These are phyloP conservation scores for Pyrenophora seminiperda DNA, from an alignment of 2,329 filamentous ascomycete genomes.

Conservation along the genomic window DNA sequence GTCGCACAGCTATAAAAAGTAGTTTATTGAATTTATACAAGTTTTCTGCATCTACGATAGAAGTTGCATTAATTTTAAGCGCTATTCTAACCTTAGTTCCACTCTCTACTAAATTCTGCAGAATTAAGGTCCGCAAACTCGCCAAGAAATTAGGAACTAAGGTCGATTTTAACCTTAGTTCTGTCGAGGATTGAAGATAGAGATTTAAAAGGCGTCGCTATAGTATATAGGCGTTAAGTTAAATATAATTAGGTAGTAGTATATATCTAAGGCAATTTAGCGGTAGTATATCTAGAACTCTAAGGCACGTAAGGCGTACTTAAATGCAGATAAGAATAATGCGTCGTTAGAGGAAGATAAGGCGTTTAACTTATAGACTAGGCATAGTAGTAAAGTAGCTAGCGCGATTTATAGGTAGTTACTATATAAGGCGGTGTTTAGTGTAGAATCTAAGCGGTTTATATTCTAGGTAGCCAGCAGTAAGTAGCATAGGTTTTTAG, in stretches of 20 bases:
- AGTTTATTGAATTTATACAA: too few species aligned
- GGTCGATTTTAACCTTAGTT: too few species aligned
- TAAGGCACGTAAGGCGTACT: neutral
- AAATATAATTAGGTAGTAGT: neutral
- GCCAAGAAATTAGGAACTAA: too few species aligned
- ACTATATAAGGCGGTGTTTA: neutral
- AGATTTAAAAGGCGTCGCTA: too few species aligned
- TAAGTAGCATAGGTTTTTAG: constrained; percentile 27
- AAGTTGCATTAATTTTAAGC: too few species aligned
- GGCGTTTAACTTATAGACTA: neutral
- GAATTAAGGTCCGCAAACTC: too few species aligned
- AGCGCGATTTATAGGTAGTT: neutral
- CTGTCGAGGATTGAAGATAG: too few species aligned
- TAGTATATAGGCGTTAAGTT: too few species aligned
- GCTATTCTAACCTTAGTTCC: too few species aligned
- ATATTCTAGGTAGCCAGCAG: constrained; percentile 19
- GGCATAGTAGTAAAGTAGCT: neutral
- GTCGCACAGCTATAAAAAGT: too few species aligned
- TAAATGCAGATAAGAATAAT: neutral
- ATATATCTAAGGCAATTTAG: neutral
- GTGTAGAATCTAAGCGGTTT: constrained; percentile 9
- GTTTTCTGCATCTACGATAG: too few species aligned
- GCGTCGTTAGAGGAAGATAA: neutral
- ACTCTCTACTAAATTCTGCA: too few species aligned
- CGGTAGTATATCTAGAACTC: neutral